A percentile compares a stretch with the other conserved stretches of the same genome.
These are phyloP conservation scores for Lipomyces kockii DNA, from an alignment of 805 yeast genomes.

Conservation along the genomic window DNA sequence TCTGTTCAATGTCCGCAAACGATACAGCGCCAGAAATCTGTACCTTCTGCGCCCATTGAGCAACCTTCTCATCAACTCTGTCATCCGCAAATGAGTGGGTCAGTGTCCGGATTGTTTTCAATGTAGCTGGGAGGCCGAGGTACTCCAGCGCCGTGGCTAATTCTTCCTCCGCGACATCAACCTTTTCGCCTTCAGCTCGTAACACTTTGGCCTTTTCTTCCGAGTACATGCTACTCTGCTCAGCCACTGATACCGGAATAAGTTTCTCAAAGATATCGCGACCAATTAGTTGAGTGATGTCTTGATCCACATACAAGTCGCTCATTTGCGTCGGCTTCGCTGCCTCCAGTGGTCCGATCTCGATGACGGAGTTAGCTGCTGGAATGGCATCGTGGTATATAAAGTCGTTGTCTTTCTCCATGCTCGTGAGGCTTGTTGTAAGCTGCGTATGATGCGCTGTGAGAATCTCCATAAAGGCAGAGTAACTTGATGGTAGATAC, in stretches of 20 bases:
- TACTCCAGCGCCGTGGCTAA: constrained; percentile 78
- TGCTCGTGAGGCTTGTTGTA: constrained; percentile 44
- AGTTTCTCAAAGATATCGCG: constrained; percentile 73
- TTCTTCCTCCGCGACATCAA: constrained; percentile 80
- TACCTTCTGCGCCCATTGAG: constrained; percentile 26
- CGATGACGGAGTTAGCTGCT: constrained; percentile 60
- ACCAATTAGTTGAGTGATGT: constrained; percentile 54
- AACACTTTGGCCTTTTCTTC: constrained; percentile 83
- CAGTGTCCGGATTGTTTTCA: constrained; percentile 55
- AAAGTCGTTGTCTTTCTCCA: constrained; percentile 85
- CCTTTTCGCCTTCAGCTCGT: constrained; percentile 72
- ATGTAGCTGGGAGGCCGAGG: constrained; percentile 71
- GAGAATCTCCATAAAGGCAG: constrained; percentile 36
- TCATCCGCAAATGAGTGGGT: constrained; percentile 24
- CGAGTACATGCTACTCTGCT: constrained; percentile 81
- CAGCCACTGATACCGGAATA: constrained; percentile 85
- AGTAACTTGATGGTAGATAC: constrained; percentile 38
- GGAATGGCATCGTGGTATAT: constrained; percentile 85
- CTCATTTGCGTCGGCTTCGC: constrained; percentile 61
- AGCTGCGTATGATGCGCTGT: constrained; percentile 39
- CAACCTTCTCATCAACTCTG: constrained; percentile 23
- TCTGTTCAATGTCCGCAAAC: constrained; percentile 30
- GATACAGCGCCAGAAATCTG: constrained; percentile 37
- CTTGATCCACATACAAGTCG: constrained; percentile 50
- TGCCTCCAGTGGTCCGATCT: constrained; percentile 70